Percentiles rank a stretch among this genome's conserved stretches.
phyloP scores from a whole-genome alignment of 305 asterid species.

The Lippia alba region DNA sequence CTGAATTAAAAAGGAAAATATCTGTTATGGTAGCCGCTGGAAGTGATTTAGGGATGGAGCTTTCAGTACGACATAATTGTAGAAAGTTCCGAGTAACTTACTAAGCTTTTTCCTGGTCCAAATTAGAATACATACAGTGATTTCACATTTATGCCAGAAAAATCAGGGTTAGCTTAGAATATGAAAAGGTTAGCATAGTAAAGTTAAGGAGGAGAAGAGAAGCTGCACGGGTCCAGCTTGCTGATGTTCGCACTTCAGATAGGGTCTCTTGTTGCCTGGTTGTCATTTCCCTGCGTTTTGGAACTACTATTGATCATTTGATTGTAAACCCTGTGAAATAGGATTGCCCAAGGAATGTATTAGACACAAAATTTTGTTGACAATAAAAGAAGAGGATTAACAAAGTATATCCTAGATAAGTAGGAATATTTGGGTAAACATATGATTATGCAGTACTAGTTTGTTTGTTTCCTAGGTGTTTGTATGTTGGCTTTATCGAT shows the following conservation, averaged over 20 bases:
- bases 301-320: constrained; percentile 6
- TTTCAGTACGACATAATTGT: background rate
- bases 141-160: constrained; percentile 6
- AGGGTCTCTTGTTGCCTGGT: background rate
- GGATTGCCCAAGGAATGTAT: constrained; percentile 9
- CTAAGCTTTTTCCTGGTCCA: constrained; percentile 13
- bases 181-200: background rate
- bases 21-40: background rate
- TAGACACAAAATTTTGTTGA: background rate
- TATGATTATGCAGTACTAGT: constrained; percentile 5
- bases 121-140: background rate
- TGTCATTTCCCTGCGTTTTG: background rate
- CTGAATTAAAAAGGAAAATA: background rate
- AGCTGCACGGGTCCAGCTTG: background rate
- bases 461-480: constrained; percentile 9
- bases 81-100: constrained; percentile 5
- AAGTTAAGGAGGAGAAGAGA: constrained; percentile 15
- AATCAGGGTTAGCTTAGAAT: background rate
- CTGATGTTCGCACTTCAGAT: background rate
- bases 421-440: constrained; percentile 9
- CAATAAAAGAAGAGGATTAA: constrained; percentile 12
- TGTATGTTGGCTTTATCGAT: background rate
- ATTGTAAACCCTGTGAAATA: constrained; percentile 9
- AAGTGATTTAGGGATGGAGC: constrained; percentile 3
- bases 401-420: constrained; percentile 1